A percentile compares a stretch with the other conserved stretches of the same genome.
Conservation (phyloP, 306 rosid genomes). For the Prunus mume region DNA sequence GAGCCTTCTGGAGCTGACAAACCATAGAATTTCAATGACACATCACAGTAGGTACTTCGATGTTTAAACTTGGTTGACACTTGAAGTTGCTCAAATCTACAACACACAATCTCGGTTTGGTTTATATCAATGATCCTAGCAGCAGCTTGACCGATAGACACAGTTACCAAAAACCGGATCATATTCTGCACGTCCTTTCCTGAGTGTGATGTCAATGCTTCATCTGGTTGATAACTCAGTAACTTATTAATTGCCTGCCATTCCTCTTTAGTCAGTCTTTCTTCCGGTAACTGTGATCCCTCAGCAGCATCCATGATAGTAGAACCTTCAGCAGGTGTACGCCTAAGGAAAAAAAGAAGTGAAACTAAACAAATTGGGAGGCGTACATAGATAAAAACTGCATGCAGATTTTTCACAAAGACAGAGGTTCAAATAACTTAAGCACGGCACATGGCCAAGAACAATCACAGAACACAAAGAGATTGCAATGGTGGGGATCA, state of each 20-base stretch:
- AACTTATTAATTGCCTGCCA: slow-evolving; percentile 94
- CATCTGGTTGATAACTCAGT: slow-evolving; percentile 81
- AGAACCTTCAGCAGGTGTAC: slow-evolving; percentile 50
- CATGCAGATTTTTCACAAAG: slow-evolving; percentile 1
- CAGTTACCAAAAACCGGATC: slow-evolving; percentile 67
- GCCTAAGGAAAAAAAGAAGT: slow-evolving; percentile 39
- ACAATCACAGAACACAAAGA: background rate
- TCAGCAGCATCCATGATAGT: slow-evolving; percentile 49
- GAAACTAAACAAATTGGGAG: slow-evolving; percentile 16
- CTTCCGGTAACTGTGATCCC: slow-evolving; percentile 54
- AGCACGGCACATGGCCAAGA: slow-evolving; percentile 8
- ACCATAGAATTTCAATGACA: slow-evolving; percentile 80
- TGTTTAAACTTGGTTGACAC: slow-evolving; percentile 82
- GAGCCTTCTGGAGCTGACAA: slow-evolving; percentile 93
- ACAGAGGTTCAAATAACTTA: slow-evolving; percentile 12
- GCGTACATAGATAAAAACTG: slow-evolving; percentile 6
- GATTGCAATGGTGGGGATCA: slow-evolving; percentile 9
- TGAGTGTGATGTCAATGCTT: slow-evolving; percentile 47
- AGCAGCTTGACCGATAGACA: slow-evolving; percentile 83
- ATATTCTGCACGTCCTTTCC: slow-evolving; percentile 70
- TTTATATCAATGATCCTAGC: slow-evolving; percentile 72
- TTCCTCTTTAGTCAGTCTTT: slow-evolving; percentile 81
- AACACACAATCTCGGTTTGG: slow-evolving; percentile 78
- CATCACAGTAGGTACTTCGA: slow-evolving; percentile 80
- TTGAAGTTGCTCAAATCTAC: slow-evolving; percentile 86